These are phyloP conservation scores for Candida oleophila DNA, from an alignment of 805 yeast species.

Conservation along the genomic window DNA sequence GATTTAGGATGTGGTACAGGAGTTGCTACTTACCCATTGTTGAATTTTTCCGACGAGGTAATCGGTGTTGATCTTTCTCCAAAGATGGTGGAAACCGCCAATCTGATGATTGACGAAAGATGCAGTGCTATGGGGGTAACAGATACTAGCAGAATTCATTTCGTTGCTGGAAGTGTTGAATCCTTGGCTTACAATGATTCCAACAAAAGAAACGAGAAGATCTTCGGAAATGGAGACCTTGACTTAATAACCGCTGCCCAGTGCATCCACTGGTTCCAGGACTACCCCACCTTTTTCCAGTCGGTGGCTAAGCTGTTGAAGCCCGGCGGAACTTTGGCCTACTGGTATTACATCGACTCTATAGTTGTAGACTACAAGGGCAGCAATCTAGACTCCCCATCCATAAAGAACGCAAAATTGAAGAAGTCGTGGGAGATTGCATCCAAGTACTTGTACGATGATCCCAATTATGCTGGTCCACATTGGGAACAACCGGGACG, in stretches of 20 bases:
- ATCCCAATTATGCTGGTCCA: slow-evolving; percentile 52
- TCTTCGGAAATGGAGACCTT: slow-evolving; percentile 15
- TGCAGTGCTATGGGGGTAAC: slow-evolving; percentile 21
- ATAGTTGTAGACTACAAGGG: slow-evolving; percentile 27
- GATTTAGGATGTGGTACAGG: slow-evolving; percentile 58
- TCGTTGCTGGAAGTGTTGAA: slow-evolving; percentile 34
- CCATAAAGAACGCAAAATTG: slow-evolving; percentile 10
- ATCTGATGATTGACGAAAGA: slow-evolving; percentile 21
- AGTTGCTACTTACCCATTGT: slow-evolving; percentile 46
- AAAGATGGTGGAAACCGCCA: slow-evolving; percentile 47
- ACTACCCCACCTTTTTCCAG: slow-evolving; percentile 28
- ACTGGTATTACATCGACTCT: slow-evolving; percentile 44
- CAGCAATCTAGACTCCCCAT: slow-evolving; percentile 11
- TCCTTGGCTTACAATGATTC: slow-evolving; percentile 16
- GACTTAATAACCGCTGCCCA: slow-evolving; percentile 44
- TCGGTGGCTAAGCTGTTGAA: slow-evolving; percentile 36
- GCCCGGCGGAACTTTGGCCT: slow-evolving; percentile 42
- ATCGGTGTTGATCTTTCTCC: slow-evolving; percentile 48
- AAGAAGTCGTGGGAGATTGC: slow-evolving; percentile 26
- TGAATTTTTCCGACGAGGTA: slow-evolving; percentile 35
- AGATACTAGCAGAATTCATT: slow-evolving; percentile 26
- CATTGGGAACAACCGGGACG: slow-evolving; percentile 91
- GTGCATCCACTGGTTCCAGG: slow-evolving; percentile 42
- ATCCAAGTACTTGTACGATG: slow-evolving; percentile 41
- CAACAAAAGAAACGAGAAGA: slow-evolving; percentile 8